Percentiles rank a stretch among this genome's conserved stretches.
Evolutionary conservation across 2,329 filamentous ascomycete genomes (phyloP).

Genomic region (Colletotrichum lindemuthianum): DNA sequence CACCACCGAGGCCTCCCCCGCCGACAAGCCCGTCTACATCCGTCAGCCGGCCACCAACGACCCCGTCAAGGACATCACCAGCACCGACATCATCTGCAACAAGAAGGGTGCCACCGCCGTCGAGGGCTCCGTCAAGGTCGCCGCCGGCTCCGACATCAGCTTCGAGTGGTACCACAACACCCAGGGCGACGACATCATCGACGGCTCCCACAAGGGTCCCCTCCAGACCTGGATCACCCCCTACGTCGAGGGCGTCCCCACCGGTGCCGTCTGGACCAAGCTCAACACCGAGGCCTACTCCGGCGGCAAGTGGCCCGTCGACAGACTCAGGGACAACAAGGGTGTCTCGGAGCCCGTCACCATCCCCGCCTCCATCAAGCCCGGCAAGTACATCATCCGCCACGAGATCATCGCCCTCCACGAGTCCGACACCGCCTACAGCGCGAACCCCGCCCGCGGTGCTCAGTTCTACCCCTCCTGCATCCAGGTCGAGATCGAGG

Average conservation of each 20-base stretch:
- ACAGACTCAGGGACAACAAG: constrained; percentile 58
- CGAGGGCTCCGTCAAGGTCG: constrained; percentile 52
- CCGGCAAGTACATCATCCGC: constrained; percentile 64
- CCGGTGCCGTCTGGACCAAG: constrained; percentile 62
- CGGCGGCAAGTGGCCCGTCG: constrained; percentile 54
- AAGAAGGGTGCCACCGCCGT: constrained; percentile 50
- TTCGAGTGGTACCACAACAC: constrained; percentile 63
- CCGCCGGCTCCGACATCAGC: constrained; percentile 57
- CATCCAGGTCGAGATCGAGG: constrained; percentile 69
- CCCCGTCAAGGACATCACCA: constrained; percentile 56
- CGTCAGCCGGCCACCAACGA: constrained; percentile 55
- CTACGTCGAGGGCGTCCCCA: constrained; percentile 53
- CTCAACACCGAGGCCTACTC: constrained; percentile 49
- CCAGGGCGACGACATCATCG: constrained; percentile 63
- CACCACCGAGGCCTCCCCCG: constrained; percentile 40
- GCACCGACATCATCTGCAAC: constrained; percentile 55
- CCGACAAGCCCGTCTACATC: constrained; percentile 56
- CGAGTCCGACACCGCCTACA: constrained; percentile 50
- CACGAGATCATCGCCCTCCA: constrained; percentile 66
- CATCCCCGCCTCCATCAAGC: constrained; percentile 55
- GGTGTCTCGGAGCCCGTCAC: constrained; percentile 57
- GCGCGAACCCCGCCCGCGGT: constrained; percentile 49
- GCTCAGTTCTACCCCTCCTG: constrained; percentile 67
- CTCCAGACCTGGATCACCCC: constrained; percentile 63
- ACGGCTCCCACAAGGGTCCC: constrained; percentile 61